Evolutionary conservation across 2,329 filamentous ascomycete genomes (phyloP).

Genomic region (Diplodia mutila): DNA sequence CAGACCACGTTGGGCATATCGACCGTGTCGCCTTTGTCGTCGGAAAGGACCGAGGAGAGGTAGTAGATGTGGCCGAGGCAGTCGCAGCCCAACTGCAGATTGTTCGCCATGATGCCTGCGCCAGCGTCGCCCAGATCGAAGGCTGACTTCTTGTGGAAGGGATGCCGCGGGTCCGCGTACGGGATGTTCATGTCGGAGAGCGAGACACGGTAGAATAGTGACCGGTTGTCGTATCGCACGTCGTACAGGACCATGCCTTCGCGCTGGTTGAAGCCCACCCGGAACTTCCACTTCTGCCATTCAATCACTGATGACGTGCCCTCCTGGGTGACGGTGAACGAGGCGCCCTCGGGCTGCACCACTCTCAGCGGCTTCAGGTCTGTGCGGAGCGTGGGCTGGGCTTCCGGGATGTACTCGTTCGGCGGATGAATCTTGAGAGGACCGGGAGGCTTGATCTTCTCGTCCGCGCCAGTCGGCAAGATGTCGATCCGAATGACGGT

Average conservation of each 20-base stretch:
- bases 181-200: constrained; percentile 70
- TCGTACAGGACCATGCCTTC: constrained; percentile 73
- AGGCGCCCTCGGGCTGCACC: constrained; percentile 66
- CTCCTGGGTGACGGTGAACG: constrained; percentile 58
- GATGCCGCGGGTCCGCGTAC: constrained; percentile 66
- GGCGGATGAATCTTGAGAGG: constrained; percentile 62
- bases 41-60: constrained; percentile 60
- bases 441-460: constrained; percentile 57
- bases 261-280: constrained; percentile 69
- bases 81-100: constrained; percentile 71
- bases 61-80: constrained; percentile 73
- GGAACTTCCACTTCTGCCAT: constrained; percentile 74
- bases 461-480: constrained; percentile 68
- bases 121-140: constrained; percentile 71
- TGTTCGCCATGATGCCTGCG: constrained; percentile 69
- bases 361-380: constrained; percentile 68
- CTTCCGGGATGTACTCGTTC: constrained; percentile 69
- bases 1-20: constrained; percentile 70
- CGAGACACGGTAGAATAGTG: constrained; percentile 68
- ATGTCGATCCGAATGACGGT: constrained; percentile 71
- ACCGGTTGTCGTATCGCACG: constrained; percentile 65
- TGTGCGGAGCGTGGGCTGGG: constrained; percentile 59
- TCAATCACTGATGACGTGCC: constrained; percentile 60
- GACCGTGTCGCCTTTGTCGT: constrained; percentile 62
- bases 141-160: constrained; percentile 70